Evolutionary conservation across 371 early-diverging fungal genomes (phyloP), one percentile per base, ranked within the genome.

Genomic region (Syncephalastrum contaminatum): DNA sequence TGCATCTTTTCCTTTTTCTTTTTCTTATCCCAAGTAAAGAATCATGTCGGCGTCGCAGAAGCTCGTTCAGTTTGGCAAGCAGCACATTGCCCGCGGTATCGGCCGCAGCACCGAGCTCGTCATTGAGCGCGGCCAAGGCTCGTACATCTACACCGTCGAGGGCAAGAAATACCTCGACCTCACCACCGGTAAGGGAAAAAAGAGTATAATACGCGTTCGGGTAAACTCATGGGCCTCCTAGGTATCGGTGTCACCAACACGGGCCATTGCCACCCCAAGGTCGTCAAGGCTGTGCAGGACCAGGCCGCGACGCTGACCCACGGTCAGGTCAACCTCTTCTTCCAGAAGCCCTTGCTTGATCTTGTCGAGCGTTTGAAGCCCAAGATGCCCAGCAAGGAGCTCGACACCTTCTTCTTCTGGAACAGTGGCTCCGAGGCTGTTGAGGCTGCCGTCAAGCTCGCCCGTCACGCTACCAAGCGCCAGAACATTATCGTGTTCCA

Each of bases 351-450:
- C 20, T 79, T 82, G 81, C 51, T 79, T 13, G 80, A 82, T 20
- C 67, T 84, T 20, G 78, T 81, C 21, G 64, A 73, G 21, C 59
- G 57, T 4, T 56, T 84, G 18, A 46, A 73, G 47, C 67, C 73
- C 51, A 69, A 65, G 51, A 80, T 82, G 83, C 82, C 82, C 5
- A 63, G 62, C 27, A 58, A 70, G 14, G 58, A 62, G 21, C 62
- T 80, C 20, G 81, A 84, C 19, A 79, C 77, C 6, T 80, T 84
- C 56, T 80, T 84, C 62, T 81, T 81, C 45, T 71, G 74, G 74
- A 84, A 84, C 56, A 81, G 80, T 39, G 84, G 84, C 39, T 67
- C 84, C 4, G 84, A 84, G 54, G 84, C 82, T 42, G 84, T 84
- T 21, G 84, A 83, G 46, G 76, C 73, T 13, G 72, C 84, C 18